Conservation (phyloP, 139 green algal genomes). For the Picochlorum sp. region DNA sequence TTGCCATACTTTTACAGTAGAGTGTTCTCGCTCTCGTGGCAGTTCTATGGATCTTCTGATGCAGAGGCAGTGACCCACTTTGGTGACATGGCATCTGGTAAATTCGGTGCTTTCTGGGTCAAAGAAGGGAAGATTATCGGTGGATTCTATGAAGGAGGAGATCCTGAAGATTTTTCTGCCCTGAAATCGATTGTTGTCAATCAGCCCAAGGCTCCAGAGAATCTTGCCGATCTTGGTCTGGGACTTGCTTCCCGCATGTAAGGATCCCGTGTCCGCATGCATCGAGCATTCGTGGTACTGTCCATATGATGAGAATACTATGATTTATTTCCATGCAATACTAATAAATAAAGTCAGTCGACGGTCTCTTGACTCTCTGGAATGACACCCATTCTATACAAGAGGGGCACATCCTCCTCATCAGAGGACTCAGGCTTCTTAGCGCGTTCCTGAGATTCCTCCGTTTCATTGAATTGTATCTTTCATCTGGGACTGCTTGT, state of each 20-base stretch:
- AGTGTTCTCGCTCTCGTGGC: conserved; percentile 81
- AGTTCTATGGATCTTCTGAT: conserved; percentile 55
- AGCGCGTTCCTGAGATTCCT: not conserved
- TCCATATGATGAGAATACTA: too few relatives aligned
- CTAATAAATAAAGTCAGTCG: too few relatives aligned
- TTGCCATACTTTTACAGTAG: conserved; percentile 90
- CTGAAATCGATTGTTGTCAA: conserved; percentile 49
- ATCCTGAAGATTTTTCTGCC: conserved; percentile 56
- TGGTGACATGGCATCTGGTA: conserved; percentile 40
- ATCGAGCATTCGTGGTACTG: not conserved
- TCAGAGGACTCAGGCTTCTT: not conserved
- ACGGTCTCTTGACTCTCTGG: not conserved
- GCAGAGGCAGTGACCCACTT: conserved; percentile 43
- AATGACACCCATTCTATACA: not conserved
- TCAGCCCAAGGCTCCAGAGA: conserved; percentile 27
- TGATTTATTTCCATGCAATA: too few relatives aligned
- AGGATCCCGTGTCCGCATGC: not conserved
- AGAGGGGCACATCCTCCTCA: conserved; percentile 11
- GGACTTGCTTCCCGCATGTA: conserved; percentile 39
- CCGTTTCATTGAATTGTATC: too few relatives aligned
- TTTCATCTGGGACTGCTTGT: not conserved
- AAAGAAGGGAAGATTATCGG: conserved; percentile 67
- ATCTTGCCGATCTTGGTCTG: conserved; percentile 19
- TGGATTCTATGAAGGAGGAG: conserved; percentile 72
- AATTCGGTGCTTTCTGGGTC: conserved; percentile 84